Evolutionary conservation across 2,329 filamentous ascomycete genomes (phyloP).

Genomic region (Cladosporium sp.): DNA sequence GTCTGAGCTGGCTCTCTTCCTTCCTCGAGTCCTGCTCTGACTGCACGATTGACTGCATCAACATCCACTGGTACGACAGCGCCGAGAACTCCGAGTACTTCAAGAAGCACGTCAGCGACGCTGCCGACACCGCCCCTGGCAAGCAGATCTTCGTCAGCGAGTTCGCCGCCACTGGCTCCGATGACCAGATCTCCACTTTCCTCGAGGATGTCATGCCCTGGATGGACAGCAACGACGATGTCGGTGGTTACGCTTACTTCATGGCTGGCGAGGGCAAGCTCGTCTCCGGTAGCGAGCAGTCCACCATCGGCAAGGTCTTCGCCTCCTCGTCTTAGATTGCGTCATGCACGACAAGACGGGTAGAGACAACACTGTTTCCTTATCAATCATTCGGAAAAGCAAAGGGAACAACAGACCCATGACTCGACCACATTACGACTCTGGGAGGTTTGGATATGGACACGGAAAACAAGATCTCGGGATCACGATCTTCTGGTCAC

Average conservation of each 20-base stretch:
- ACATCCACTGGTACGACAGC: constrained; percentile 65
- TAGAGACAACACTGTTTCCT: background rate
- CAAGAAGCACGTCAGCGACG: constrained; percentile 55
- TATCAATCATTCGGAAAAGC: background rate
- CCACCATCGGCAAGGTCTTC: constrained; percentile 36
- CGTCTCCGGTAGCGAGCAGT: constrained; percentile 36
- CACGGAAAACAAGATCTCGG: background rate
- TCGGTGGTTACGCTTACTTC: constrained; percentile 46
- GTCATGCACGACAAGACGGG: background rate
- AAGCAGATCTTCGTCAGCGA: constrained; percentile 64
- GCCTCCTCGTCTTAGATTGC: constrained; percentile 13
- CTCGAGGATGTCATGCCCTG: constrained; percentile 52
- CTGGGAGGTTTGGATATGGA: background rate
- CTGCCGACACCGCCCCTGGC: constrained; percentile 40
- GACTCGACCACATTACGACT: constrained; percentile 8
- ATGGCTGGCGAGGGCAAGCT: constrained; percentile 41
- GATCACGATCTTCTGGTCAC: background rate
- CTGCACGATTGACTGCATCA: constrained; percentile 63
- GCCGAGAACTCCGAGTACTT: constrained; percentile 54
- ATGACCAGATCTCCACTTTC: constrained; percentile 51
- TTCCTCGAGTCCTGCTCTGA: constrained; percentile 57
- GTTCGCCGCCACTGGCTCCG: constrained; percentile 57
- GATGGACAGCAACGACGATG: constrained; percentile 44
- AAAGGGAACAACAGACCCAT: constrained; percentile 17
- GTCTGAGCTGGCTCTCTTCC: constrained; percentile 58